These are phyloP conservation scores for Candida ortonii DNA, from an alignment of 805 yeast species.

Conservation along the genomic window DNA sequence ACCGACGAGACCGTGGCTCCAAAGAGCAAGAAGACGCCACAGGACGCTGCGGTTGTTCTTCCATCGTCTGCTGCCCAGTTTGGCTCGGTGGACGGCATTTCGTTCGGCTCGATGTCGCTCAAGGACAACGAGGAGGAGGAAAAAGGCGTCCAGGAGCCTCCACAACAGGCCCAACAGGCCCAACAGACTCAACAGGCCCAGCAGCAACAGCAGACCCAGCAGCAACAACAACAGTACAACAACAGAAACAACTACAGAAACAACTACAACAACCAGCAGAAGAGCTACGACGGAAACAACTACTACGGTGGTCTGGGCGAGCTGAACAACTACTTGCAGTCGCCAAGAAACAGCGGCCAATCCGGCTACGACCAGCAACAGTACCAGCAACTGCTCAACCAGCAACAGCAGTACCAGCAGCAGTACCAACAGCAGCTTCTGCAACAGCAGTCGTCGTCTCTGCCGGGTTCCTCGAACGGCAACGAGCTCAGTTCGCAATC, in stretches of 20 bases:
- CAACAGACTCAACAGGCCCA: slow-evolving; percentile 20
- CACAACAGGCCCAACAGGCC: slow-evolving; percentile 15
- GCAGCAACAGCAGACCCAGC: slow-evolving; percentile 16
- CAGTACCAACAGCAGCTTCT: slow-evolving; percentile 19
- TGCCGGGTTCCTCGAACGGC: slow-evolving; percentile 14
- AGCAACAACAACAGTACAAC: slow-evolving; percentile 20
- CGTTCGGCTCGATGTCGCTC: slow-evolving; percentile 52
- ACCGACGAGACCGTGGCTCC: slow-evolving; percentile 1
- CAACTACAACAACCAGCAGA: slow-evolving; percentile 20
- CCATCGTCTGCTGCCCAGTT: slow-evolving; percentile 46
- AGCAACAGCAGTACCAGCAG: slow-evolving; percentile 20
- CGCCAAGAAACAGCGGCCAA: slow-evolving; percentile 25
- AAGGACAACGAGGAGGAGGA: slow-evolving; percentile 40
- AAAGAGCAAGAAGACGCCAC: slow-evolving; percentile 10
- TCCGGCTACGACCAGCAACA: slow-evolving; percentile 26
- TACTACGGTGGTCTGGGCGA: slow-evolving; percentile 25
- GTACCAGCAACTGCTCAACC: slow-evolving; percentile 24
- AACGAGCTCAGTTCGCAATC: slow-evolving; percentile 19
- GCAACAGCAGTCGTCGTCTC: slow-evolving; percentile 17
- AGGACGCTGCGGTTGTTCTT: slow-evolving; percentile 39
- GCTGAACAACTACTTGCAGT: slow-evolving; percentile 27
- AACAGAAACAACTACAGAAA: slow-evolving; percentile 18
- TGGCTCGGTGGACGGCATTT: slow-evolving; percentile 46
- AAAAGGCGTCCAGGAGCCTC: slow-evolving; percentile 14
- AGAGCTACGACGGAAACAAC: slow-evolving; percentile 20